Conservation (phyloP, 1,284 basidiomycete genomes). For the Tilletia setariae region DNA sequence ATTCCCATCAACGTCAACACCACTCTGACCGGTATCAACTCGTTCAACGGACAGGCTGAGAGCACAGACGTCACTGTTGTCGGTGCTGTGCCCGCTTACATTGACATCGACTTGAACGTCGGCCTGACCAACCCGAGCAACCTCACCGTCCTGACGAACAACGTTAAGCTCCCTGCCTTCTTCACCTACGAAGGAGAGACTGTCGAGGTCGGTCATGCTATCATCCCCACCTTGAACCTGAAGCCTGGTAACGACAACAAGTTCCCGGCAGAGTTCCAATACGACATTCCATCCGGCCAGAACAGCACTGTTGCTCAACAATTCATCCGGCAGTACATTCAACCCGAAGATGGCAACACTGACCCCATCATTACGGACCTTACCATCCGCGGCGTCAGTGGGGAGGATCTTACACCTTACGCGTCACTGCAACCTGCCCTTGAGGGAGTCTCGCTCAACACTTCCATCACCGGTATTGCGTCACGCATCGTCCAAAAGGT, state of each 20-base stretch:
- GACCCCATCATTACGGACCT: constrained; percentile 17
- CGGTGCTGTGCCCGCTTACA: constrained; percentile 32
- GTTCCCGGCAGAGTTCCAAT: constrained; percentile 66
- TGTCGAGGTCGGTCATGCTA: constrained; percentile 42
- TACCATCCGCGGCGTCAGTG: constrained; percentile 24
- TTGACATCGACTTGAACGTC: constrained; percentile 29
- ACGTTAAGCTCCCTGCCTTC: constrained; percentile 64
- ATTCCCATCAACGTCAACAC: constrained; percentile 67
- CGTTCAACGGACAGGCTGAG: constrained; percentile 23
- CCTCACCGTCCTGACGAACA: constrained; percentile 65
- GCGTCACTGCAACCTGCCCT: constrained; percentile 64
- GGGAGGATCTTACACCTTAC: constrained; percentile 63
- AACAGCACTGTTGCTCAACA: constrained; percentile 67
- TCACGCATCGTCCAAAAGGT: constrained; percentile 29
- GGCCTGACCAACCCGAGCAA: constrained; percentile 53
- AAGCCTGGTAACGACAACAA: constrained; percentile 63
- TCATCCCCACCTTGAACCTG: constrained; percentile 59
- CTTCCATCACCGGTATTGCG: constrained; percentile 59
- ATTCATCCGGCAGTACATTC: constrained; percentile 48
- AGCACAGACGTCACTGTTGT: constrained; percentile 32
- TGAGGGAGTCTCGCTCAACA: constrained; percentile 61
- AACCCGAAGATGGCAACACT: constrained; percentile 31
- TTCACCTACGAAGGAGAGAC: constrained; percentile 56
- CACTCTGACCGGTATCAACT: constrained; percentile 59
- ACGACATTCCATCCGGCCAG: constrained; percentile 62